Evolutionary conservation across 176 grass and related monocot species (phyloP), one percentile per base, ranked within the genome.

Genomic region (barley (Hordeum vulgare)): DNA sequence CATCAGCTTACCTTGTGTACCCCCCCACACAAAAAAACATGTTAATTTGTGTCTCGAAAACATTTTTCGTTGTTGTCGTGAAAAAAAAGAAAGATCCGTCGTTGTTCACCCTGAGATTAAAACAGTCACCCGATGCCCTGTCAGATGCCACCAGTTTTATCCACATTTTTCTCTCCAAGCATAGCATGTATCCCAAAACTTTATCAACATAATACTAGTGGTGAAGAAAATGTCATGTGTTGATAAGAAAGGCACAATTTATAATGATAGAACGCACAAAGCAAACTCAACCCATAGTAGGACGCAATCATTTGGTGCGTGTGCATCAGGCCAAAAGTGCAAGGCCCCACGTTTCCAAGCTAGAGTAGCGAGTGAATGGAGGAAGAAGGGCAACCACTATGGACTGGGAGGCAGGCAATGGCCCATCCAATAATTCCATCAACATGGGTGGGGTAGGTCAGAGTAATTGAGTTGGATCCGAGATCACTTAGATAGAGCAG

Each of bases 361-460:
- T 0, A 37, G 56, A 71, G 73, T 71, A 72, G 20, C 3, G 20
- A 66, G 17, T 47, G 40, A 27, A 28, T 28, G 67, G 75, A 83
- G 66, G 66, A 47, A 47, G 12, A 70, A 78, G 47, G 47, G 31
- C 74, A 65, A 61, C 67, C 27, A 83, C 47, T 54, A 34, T 51
- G n/a, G 44, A 47, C 44, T 1, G 4, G 4, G 42, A 45, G 44
- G 44, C 44, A 47, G 44, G 13, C 26, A 20, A 59, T 90, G 88
- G 79, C 79, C 84, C 75, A 67, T 4, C 75, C 88, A 86, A 83
- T 90, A 69, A 90, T 90, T 34, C 75, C 75, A 75, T 61, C 88
- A 90, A 69, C 74, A 80, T 86, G 79, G 87, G 37, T 60, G 57
- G 24, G 59, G 73, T 79, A 11, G 80, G 73, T 83, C 69, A 56